Conservation (phyloP, 2,329 filamentous ascomycete species). For the Colletotrichum noveboracense region DNA sequence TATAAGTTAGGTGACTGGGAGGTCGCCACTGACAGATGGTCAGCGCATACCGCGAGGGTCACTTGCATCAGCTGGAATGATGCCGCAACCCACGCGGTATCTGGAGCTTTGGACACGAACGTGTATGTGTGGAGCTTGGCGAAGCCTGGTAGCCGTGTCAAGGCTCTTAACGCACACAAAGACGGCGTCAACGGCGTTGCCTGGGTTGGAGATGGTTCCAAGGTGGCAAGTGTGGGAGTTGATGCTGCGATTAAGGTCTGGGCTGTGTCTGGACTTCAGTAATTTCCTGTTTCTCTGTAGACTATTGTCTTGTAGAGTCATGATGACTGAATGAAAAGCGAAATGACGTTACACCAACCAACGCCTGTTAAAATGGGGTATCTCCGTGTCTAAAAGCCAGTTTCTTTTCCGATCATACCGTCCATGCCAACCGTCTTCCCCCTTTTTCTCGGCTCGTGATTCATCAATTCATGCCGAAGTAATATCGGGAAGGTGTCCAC, state of each 20-base stretch:
- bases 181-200: slow-evolving; percentile 89
- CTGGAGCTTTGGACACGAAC: slow-evolving; percentile 88
- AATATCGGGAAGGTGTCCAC: neutral
- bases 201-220: slow-evolving; percentile 71
- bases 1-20: slow-evolving; percentile 72
- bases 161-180: slow-evolving; percentile 89
- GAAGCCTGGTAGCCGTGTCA: slow-evolving; percentile 84
- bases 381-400: slow-evolving; percentile 8
- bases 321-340: slow-evolving; percentile 8
- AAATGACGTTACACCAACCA: slow-evolving; percentile 1
- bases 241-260: slow-evolving; percentile 94
- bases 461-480: neutral
- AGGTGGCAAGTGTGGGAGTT: slow-evolving; percentile 79
- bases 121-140: slow-evolving; percentile 89
- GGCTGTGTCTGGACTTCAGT: slow-evolving; percentile 66
- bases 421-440: neutral
- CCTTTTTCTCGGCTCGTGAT: neutral
- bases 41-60: slow-evolving; percentile 64
- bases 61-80: slow-evolving; percentile 76
- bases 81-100: slow-evolving; percentile 78
- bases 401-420: neutral
- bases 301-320: neutral
- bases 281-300: slow-evolving; percentile 12
- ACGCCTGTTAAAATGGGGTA: slow-evolving; percentile 7
- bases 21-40: slow-evolving; percentile 78